phyloP scores from a whole-genome alignment of 164 flowering plant species.

The Protea cynaroides region DNA sequence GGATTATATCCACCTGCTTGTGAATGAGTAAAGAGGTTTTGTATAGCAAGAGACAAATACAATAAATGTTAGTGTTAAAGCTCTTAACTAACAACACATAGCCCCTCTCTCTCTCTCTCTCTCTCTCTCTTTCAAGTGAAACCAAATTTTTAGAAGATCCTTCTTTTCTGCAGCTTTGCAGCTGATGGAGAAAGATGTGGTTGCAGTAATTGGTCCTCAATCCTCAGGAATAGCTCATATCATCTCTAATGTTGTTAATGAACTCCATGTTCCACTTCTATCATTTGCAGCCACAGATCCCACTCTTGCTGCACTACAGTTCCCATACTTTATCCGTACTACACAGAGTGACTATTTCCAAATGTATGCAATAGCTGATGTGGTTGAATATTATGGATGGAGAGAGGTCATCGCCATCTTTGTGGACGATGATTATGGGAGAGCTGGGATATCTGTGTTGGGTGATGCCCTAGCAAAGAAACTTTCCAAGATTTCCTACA shows the following conservation, averaged over 20 bases:
- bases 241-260: slow-evolving; percentile 64
- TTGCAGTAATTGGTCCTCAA: slow-evolving; percentile 84
- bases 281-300: slow-evolving; percentile 93
- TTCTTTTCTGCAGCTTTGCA: slow-evolving; percentile 53
- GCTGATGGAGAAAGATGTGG: slow-evolving; percentile 66
- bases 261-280: slow-evolving; percentile 74
- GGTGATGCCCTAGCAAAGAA: slow-evolving; percentile 74
- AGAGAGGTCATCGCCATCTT: slow-evolving; percentile 77
- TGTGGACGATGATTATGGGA: slow-evolving; percentile 85
- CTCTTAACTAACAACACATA: too few species aligned
- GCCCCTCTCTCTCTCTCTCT: neutral
- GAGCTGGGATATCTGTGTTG: slow-evolving; percentile 64
- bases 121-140: neutral
- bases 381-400: slow-evolving; percentile 61
- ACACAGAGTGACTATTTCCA: slow-evolving; percentile 74
- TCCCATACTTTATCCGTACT: slow-evolving; percentile 67
- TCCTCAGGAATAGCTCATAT: slow-evolving; percentile 83
- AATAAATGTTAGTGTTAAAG: too few species aligned
- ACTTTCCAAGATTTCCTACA: slow-evolving; percentile 67
- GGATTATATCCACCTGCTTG: too few species aligned
- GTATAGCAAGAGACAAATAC: too few species aligned
- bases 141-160: neutral
- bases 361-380: slow-evolving; percentile 76
- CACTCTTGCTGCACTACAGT: slow-evolving; percentile 67
- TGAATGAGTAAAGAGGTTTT: too few species aligned